A percentile compares a stretch with the other conserved stretches of the same genome.
Evolutionary conservation across 768 basidiomycete species (phyloP).

Genomic region (Amyloporia xantha): DNA sequence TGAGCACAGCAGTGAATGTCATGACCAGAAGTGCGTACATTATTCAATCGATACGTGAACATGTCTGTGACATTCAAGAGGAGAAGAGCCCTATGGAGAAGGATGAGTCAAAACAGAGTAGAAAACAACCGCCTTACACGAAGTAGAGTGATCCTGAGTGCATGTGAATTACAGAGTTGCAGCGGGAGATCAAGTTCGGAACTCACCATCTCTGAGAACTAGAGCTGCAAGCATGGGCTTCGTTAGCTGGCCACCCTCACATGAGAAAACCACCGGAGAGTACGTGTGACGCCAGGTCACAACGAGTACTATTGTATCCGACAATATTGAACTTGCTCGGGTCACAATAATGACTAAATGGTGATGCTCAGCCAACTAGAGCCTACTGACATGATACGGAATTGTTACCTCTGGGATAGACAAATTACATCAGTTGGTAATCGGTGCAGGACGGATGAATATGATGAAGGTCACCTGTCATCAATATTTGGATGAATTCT

Average conservation of each 20-base stretch:
- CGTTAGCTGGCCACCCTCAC: background rate
- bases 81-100: background rate
- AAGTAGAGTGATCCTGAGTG: background rate
- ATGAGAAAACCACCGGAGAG: background rate
- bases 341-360: background rate
- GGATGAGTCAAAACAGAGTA: background rate
- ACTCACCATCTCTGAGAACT: background rate
- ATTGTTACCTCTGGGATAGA: background rate
- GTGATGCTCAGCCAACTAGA: background rate
- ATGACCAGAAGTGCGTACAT: background rate
- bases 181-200: background rate
- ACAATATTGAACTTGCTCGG: background rate
- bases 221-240: background rate
- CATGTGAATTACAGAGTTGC: background rate
- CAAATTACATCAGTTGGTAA: background rate
- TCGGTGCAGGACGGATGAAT: background rate
- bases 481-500: background rate
- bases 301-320: background rate
- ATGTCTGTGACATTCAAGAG: background rate
- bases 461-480: background rate
- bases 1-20: background rate
- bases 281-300: background rate
- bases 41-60: background rate
- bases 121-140: background rate
- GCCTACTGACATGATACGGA: background rate